phyloP scores from a whole-genome alignment of 495 filamentous ascomycete species.

The Lophiostoma macrostomum region DNA sequence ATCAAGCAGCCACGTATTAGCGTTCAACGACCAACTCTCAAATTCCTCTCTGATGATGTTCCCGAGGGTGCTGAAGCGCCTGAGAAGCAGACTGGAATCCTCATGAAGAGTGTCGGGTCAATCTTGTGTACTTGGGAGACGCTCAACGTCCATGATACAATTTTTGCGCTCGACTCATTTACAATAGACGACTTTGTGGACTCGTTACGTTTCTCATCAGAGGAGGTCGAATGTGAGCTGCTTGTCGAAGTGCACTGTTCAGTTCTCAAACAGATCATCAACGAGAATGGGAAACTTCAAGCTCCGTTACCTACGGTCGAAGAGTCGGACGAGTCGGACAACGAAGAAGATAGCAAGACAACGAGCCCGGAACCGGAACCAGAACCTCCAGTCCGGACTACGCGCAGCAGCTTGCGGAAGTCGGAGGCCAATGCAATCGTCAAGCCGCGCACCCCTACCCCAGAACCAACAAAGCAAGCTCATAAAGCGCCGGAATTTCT shows the following conservation, averaged over 20 bases:
- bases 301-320: constrained; percentile 74
- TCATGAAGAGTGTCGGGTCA: constrained; percentile 74
- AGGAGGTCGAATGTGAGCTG: constrained; percentile 78
- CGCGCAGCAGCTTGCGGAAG: constrained; percentile 80
- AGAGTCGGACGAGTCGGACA: constrained; percentile 54
- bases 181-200: constrained; percentile 96
- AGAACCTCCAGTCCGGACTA: constrained; percentile 56
- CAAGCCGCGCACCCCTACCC: constrained; percentile 29
- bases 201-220: constrained; percentile 73
- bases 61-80: constrained; percentile 33
- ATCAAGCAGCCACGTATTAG: constrained; percentile 60
- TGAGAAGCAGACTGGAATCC: constrained; percentile 57
- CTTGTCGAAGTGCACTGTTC: constrained; percentile 91
- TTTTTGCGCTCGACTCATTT: constrained; percentile 91
- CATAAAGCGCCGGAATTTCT: constrained; percentile 76
- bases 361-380: constrained; percentile 57
- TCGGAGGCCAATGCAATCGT: constrained; percentile 58
- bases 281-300: constrained; percentile 72
- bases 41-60: constrained; percentile 66
- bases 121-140: constrained; percentile 93
- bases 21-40: constrained; percentile 66
- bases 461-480: constrained; percentile 32
- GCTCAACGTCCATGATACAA: constrained; percentile 90
- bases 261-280: constrained; percentile 81
- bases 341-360: constrained; percentile 27